phyloP scores from a whole-genome alignment of 768 basidiomycete genomes.

The Mrakia frigida region DNA sequence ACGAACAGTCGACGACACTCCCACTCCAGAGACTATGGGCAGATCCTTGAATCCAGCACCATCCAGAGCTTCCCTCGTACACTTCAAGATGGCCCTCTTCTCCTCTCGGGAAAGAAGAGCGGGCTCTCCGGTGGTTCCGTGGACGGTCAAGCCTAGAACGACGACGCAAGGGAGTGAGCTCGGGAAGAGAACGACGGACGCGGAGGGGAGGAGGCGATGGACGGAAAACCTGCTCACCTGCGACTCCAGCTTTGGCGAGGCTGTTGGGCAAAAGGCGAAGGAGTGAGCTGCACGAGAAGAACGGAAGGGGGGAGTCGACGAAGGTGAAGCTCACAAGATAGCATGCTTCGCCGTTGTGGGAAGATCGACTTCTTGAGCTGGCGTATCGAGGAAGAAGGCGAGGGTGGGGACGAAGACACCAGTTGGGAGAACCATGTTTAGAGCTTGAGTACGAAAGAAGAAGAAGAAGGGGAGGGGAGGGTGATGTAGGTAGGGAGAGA shows the following conservation, averaged over 20 bases:
- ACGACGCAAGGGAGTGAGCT: too few relatives aligned
- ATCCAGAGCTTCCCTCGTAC: conserved; percentile 30
- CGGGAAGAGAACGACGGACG: too few relatives aligned
- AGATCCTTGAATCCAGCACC: neutral
- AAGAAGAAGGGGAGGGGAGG: conserved; percentile 6
- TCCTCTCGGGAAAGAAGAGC: conserved; percentile 21
- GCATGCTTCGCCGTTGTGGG: conserved; percentile 14
- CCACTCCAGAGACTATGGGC: neutral
- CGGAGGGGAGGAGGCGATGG: too few relatives aligned
- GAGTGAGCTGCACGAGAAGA: neutral
- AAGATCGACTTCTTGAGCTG: conserved; percentile 20
- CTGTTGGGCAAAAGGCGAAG: neutral
- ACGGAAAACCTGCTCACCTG: too few relatives aligned
- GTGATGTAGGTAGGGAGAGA: neutral
- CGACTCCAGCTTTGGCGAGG: conserved; percentile 21
- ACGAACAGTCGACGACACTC: conserved; percentile 14
- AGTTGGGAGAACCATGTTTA: neutral
- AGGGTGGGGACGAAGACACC: conserved; percentile 25
- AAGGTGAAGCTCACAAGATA: conserved; percentile 2
- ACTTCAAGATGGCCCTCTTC: conserved; percentile 16
- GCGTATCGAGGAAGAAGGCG: conserved; percentile 13
- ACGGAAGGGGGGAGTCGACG: too few relatives aligned
- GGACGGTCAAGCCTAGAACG: conserved; percentile 10
- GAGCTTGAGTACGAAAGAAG: neutral
- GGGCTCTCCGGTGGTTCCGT: conserved; percentile 24